Conservation (phyloP, 164 flowering plant genomes). For the Magnolia changhungtana region DNA sequence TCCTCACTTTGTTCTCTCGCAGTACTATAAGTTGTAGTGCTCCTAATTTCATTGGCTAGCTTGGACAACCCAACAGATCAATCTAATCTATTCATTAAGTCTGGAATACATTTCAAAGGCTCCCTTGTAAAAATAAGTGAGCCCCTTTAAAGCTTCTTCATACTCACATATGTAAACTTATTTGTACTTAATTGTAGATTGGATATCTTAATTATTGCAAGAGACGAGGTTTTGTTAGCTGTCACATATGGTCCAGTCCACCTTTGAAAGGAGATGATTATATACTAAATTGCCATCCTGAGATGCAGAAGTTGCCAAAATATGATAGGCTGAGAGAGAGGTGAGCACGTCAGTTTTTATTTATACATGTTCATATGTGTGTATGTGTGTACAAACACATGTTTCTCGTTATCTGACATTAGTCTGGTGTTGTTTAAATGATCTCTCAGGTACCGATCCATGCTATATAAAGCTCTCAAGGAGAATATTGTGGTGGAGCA, state of each 20-base stretch:
- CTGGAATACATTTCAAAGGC: no score
- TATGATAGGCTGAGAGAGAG: constrained; percentile 95
- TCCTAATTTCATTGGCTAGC: no score
- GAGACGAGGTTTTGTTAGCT: constrained; percentile 86
- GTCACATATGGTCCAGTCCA: constrained; percentile 99
- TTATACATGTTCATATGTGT: background rate
- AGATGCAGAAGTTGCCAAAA: constrained; percentile 96
- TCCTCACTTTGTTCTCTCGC: no score
- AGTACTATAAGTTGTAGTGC: no score
- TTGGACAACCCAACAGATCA: no score
- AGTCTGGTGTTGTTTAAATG: no score
- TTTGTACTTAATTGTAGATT: constrained; percentile 45
- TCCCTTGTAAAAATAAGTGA: no score
- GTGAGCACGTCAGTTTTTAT: constrained; percentile 38
- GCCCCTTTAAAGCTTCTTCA: background rate
- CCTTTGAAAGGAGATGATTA: constrained; percentile 99
- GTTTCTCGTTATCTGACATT: background rate
- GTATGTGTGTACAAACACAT: background rate
- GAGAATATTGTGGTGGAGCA: constrained; percentile 83
- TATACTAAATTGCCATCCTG: constrained; percentile 95
- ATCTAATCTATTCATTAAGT: no score
- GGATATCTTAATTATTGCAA: constrained; percentile 98
- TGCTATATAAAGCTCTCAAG: constrained; percentile 83
- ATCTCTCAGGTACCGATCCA: constrained; percentile 71
- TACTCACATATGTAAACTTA: background rate